phyloP scores from a whole-genome alignment of 2,329 filamentous ascomycete species.

The Aureobasidium namibiae region DNA sequence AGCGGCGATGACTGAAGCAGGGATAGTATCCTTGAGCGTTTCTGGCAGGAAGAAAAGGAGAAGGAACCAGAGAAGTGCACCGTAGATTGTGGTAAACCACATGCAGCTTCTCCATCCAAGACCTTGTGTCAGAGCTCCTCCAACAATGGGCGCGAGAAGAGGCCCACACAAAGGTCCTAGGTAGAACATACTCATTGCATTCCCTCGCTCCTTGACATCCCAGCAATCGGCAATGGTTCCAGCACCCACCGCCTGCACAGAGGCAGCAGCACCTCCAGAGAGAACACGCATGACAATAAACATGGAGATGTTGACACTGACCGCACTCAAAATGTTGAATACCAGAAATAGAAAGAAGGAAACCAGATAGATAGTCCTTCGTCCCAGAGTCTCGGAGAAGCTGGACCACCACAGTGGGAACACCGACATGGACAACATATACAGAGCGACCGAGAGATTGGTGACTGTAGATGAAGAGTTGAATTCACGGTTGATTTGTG shows the following conservation, averaged over 20 bases:
- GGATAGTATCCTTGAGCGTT: constrained; percentile 40
- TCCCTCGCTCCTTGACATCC: constrained; percentile 62
- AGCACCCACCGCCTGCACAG: constrained; percentile 74
- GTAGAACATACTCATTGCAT: constrained; percentile 78
- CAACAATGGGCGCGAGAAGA: constrained; percentile 66
- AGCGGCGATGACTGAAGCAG: constrained; percentile 23
- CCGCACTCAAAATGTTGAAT: constrained; percentile 61
- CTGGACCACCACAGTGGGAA: constrained; percentile 84
- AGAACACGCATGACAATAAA: constrained; percentile 68
- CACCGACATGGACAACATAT: constrained; percentile 76
- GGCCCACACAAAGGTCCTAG: constrained; percentile 70
- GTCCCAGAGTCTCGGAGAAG: constrained; percentile 63
- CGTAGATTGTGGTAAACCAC: constrained; percentile 70
- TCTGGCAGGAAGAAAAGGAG: constrained; percentile 58
- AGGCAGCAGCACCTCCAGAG: constrained; percentile 67
- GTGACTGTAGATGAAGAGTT: constrained; percentile 56
- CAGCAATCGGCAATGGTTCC: constrained; percentile 78
- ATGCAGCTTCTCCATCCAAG: constrained; percentile 70
- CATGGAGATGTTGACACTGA: constrained; percentile 64
- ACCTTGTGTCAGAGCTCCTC: constrained; percentile 59
- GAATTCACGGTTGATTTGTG: constrained; percentile 53
- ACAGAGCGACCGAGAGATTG: constrained; percentile 69
- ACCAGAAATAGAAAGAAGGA: constrained; percentile 66
- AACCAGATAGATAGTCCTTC: constrained; percentile 68
- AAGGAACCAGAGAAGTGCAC: constrained; percentile 47